Evolutionary conservation across 352 stramenopile species (phyloP).

Genomic region (Globisporangium uncinulatum): DNA sequence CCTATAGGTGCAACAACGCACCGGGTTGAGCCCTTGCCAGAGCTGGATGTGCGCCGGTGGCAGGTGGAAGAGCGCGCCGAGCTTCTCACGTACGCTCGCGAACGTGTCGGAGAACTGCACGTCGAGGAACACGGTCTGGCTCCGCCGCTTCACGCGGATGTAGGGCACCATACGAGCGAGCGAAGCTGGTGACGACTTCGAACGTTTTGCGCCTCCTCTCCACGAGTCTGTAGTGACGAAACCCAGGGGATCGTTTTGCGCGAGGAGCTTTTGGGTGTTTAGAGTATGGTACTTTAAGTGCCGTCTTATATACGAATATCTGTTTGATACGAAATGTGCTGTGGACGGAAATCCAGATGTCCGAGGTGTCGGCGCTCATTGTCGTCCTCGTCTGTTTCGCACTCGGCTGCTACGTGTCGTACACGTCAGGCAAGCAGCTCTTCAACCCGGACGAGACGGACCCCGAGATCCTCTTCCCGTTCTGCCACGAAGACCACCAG

Average conservation of each 20-base stretch:
- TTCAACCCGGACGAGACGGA: conserved; percentile 15
- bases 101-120: conserved; percentile 77
- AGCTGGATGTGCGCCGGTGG: conserved; percentile 59
- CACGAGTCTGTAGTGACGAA: no score
- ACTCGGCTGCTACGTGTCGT: conserved; percentile 22
- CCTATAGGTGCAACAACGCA: conserved; percentile 10
- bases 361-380: conserved; percentile 12
- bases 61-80: conserved; percentile 59
- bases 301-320: no score
- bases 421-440: conserved; percentile 15
- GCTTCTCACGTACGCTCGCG: conserved; percentile 76
- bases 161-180: conserved; percentile 48
- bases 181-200: background rate
- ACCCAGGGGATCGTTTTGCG: no score
- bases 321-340: conserved; percentile 20
- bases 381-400: conserved; percentile 16
- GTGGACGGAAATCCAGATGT: conserved; percentile 16
- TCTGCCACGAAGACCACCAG: conserved; percentile 13
- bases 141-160: conserved; percentile 84
- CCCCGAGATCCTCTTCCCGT: conserved; percentile 11
- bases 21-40: conserved; percentile 62
- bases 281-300: no score
- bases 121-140: conserved; percentile 86
- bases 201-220: no score
- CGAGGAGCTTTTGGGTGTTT: conserved; percentile 4